Evolutionary conservation across 2,329 filamentous ascomycete species (phyloP).

Genomic region (Phialemoniopsis sp.): DNA sequence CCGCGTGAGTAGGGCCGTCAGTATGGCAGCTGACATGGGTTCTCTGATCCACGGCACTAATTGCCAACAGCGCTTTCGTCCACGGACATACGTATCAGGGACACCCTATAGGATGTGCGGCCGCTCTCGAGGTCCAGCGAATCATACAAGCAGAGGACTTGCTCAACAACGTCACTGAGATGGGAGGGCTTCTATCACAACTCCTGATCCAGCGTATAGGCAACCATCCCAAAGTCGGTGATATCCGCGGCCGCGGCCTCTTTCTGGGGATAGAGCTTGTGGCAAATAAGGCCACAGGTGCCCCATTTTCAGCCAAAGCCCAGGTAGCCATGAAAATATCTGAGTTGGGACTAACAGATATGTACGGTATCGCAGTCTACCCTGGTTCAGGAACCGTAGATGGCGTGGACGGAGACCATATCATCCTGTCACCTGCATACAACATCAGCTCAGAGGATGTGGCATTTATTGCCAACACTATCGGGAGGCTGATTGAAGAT

Average conservation of each 20-base stretch:
- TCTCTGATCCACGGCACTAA: no score
- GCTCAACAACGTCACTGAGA: constrained; percentile 24
- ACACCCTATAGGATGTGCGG: constrained; percentile 31
- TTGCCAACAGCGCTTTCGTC: constrained; percentile 44
- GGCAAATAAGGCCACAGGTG: constrained; percentile 22
- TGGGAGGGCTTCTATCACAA: constrained; percentile 23
- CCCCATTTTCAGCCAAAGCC: constrained; percentile 23
- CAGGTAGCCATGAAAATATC: constrained; percentile 26
- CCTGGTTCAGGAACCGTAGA: constrained; percentile 58
- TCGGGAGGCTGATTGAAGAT: constrained; percentile 46
- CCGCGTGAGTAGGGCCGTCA: constrained; percentile 23
- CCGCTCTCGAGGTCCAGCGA: constrained; percentile 32
- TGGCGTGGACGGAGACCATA: constrained; percentile 61
- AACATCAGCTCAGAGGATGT: constrained; percentile 56
- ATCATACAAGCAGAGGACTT: constrained; percentile 29
- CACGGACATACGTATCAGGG: constrained; percentile 56
- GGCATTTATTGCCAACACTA: constrained; percentile 46
- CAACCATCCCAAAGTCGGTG: constrained; percentile 31
- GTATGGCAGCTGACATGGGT: no score
- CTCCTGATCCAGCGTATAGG: constrained; percentile 21
- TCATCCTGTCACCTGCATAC: constrained; percentile 67
- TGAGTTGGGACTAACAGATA: constrained; percentile 20
- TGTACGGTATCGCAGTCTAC: constrained; percentile 47
- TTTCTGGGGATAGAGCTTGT: constrained; percentile 41
- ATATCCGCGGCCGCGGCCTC: constrained; percentile 36